A percentile compares a stretch with the other conserved stretches of the same genome.
Conservation (phyloP, 2,329 filamentous ascomycete genomes). For the Arachnomyces sp. region DNA sequence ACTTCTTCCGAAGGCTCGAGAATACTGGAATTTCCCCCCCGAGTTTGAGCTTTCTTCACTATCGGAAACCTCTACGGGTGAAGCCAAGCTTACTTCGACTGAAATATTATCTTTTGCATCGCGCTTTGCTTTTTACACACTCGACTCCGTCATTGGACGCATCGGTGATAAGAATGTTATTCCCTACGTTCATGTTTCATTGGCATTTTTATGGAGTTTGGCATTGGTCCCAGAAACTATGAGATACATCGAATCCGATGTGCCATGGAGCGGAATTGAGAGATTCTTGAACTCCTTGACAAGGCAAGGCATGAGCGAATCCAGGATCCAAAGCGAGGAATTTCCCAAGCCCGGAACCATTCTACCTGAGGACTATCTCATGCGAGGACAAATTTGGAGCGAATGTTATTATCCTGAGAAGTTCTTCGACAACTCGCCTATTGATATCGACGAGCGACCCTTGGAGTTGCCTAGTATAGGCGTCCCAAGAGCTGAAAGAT, state of each 20-base stretch:
- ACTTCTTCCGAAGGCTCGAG: slow-evolving; percentile 14
- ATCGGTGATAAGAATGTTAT: slow-evolving; percentile 46
- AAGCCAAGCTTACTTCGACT: slow-evolving; percentile 15
- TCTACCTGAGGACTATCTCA: slow-evolving; percentile 52
- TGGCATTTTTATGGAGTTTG: slow-evolving; percentile 46
- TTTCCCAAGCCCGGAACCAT: slow-evolving; percentile 39
- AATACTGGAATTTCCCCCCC: slow-evolving; percentile 16
- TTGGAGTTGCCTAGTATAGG: slow-evolving; percentile 45
- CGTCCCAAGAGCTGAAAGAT: slow-evolving; percentile 43
- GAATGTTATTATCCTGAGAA: slow-evolving; percentile 40
- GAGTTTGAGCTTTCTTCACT: slow-evolving; percentile 10
- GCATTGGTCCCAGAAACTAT: slow-evolving; percentile 29
- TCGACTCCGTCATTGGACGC: slow-evolving; percentile 39
- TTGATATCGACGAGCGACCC: slow-evolving; percentile 49
- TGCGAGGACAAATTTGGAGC: slow-evolving; percentile 50
- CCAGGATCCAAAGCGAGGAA: slow-evolving; percentile 27
- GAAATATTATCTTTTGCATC: slow-evolving; percentile 31
- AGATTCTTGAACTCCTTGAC: slow-evolving; percentile 48
- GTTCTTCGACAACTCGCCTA: slow-evolving; percentile 44
- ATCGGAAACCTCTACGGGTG: not conserved
- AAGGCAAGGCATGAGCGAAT: slow-evolving; percentile 28
- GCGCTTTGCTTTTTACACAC: slow-evolving; percentile 35
- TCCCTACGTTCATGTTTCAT: slow-evolving; percentile 47
- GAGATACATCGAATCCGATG: slow-evolving; percentile 33
- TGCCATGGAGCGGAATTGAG: slow-evolving; percentile 47